A percentile compares a stretch with the other conserved stretches of the same genome.
phyloP scores from a whole-genome alignment of 1,139 yeast genomes.

The Scheffersomyces segobiensis region DNA sequence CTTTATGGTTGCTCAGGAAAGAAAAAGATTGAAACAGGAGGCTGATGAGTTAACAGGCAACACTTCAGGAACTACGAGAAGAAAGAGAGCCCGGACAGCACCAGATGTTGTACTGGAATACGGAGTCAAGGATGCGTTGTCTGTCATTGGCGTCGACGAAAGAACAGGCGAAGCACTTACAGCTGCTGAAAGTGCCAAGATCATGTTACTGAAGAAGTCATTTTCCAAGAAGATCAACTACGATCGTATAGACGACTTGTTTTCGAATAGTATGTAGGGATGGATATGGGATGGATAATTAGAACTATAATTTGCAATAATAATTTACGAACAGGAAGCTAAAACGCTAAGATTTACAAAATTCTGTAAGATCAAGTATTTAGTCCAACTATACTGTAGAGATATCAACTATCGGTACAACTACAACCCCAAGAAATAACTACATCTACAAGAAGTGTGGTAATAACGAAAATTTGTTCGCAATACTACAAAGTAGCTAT shows the following conservation, averaged over 20 bases:
- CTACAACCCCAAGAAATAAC: no score
- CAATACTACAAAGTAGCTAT: no score
- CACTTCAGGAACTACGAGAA: slow-evolving; percentile 49
- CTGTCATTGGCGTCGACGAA: slow-evolving; percentile 42
- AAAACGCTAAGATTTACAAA: no score
- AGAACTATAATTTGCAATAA: no score
- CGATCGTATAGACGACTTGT: slow-evolving; percentile 68
- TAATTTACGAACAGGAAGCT: background rate
- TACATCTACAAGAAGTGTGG: no score
- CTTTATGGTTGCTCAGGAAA: slow-evolving; percentile 80
- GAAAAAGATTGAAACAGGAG: slow-evolving; percentile 77
- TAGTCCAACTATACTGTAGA: no score
- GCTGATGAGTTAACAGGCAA: slow-evolving; percentile 85
- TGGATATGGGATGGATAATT: background rate
- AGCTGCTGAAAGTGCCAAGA: slow-evolving; percentile 75
- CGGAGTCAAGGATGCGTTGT: slow-evolving; percentile 40
- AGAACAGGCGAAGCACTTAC: slow-evolving; percentile 45
- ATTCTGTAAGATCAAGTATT: no score
- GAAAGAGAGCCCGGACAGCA: slow-evolving; percentile 33
- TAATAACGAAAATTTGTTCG: no score
- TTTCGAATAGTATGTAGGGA: slow-evolving; percentile 21
- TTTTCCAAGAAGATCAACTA: slow-evolving; percentile 89
- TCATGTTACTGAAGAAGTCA: slow-evolving; percentile 66
- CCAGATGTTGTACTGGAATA: slow-evolving; percentile 15
- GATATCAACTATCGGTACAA: no score